Base-by-base conservation (phyloP, 768 basidiomycete genomes). In the Strobilomyces echinocephalus region DNA sequence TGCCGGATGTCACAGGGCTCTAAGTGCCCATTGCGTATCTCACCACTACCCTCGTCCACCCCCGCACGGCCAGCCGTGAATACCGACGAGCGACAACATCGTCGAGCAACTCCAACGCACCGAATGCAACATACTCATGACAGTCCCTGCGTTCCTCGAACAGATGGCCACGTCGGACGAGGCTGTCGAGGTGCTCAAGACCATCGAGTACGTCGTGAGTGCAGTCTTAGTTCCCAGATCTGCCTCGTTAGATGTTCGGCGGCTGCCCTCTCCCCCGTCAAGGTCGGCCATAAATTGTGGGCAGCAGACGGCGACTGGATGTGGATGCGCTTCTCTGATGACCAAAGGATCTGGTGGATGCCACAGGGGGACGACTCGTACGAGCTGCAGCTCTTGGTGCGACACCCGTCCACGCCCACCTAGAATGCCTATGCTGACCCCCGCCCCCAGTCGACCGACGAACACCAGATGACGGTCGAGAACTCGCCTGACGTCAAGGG, bases 401-500 rank as follows among this genome's bases (percentile, higher is more conserved):
- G 30, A 30, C 7, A 8, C 7, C 9, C 30, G 30, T 6, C 30
- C 30, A 9, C 30, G 30, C 9, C 30, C 30, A 5, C 30, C 3
- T 30, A 5, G 7, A 30, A 9, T 9, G 30, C 30, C 4, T 24
- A 24, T 30, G 30, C 6, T 9, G 30, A 30, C 7, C 30, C 30
- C 30, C 30, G 30, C 24, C 6, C 30, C 6, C 6, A 30, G 30
- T 30, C 30, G 30, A 30, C 30, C 30, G 30, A 30, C 7, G 30
- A 30, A 9, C 48, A 43, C 21, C 20, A 31, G 12, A 51, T 59
- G 44, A 56, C 62, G 0, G 39, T 68, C 10, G 53, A 69, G 42
- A 79, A 79, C 56, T 46, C 74, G 2, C 59, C 71, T 1, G 79
- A 76, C 3, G 57, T 60, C 16, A 63, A 66, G 20, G 76, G 72